Percentiles rank a stretch among this genome's conserved stretches.
These are phyloP conservation scores for Chenopodium berlandieri DNA, from an alignment of 148 eudicot genomes.

Conservation along the genomic window DNA sequence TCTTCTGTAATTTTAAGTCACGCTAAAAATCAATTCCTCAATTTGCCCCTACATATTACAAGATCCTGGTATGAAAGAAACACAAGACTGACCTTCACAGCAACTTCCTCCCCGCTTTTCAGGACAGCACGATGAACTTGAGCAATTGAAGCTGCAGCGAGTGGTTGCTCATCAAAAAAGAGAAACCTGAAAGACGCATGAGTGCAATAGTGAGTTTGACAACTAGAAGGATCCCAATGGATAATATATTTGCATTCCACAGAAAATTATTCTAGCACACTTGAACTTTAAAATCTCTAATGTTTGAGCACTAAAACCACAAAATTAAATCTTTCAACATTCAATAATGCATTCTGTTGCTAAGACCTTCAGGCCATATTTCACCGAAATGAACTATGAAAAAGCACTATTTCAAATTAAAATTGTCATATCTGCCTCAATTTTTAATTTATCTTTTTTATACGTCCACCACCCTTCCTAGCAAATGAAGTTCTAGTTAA, in stretches of 20 bases:
- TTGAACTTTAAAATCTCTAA: not conserved
- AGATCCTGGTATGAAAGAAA: not conserved
- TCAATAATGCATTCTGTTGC: not conserved
- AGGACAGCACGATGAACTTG: conserved; percentile 89
- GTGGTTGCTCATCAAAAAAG: conserved; percentile 74
- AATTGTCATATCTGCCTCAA: not conserved
- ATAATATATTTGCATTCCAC: not conserved
- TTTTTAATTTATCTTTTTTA: too few relatives aligned
- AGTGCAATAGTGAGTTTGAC: conserved; percentile 14
- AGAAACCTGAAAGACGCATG: conserved; percentile 55
- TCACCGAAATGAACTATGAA: not conserved
- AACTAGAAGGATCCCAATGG: too few relatives aligned
- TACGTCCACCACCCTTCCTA: not conserved
- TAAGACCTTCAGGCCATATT: not conserved
- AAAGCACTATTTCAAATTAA: not conserved
- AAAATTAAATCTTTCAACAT: not conserved
- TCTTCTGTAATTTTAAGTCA: not conserved
- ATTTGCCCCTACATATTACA: not conserved
- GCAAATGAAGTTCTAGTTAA: not conserved
- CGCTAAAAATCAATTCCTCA: not conserved
- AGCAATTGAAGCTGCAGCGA: conserved; percentile 97
- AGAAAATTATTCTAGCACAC: not conserved
- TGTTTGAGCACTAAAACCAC: not conserved
- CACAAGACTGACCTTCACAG: conserved; percentile 66
- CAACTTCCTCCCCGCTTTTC: conserved; percentile 70